A percentile compares a stretch with the other conserved stretches of the same genome.
Conservation (phyloP, 495 filamentous ascomycete species). For the Penicillium bialowiezense region DNA sequence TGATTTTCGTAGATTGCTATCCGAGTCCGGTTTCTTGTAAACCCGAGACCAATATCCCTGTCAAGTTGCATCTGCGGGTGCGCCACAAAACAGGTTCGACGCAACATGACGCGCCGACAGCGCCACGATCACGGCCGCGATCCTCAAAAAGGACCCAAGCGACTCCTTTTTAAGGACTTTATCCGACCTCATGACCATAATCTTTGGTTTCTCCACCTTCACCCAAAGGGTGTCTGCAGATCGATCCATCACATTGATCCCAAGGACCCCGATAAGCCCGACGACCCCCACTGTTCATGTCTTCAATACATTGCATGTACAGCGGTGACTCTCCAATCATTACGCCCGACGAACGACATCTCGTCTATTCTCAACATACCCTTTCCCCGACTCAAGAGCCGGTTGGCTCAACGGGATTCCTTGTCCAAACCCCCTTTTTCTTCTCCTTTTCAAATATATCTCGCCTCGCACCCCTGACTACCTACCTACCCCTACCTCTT, state of each 20-base stretch:
- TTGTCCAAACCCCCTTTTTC: neutral
- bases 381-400: neutral
- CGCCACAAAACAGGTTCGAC: constrained; percentile 18
- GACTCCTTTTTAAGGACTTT: constrained; percentile 1
- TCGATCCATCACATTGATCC: neutral
- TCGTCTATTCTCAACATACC: constrained; percentile 8
- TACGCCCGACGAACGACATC: constrained; percentile 5
- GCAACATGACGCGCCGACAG: constrained; percentile 7
- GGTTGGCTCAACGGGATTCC: neutral
- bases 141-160: constrained; percentile 3
- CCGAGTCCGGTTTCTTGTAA: constrained; percentile 73
- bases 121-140: constrained; percentile 1
- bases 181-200: neutral
- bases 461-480: neutral
- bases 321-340: neutral
- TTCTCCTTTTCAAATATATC: neutral
- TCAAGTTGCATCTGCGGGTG: constrained; percentile 24
- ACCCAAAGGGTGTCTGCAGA: neutral
- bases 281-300: neutral
- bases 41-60: constrained; percentile 28
- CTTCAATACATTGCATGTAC: neutral
- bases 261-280: neutral
- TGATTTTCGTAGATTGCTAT: constrained; percentile 57
- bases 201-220: no score
- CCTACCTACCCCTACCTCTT: constrained; percentile 5